Evolutionary conservation across 2,329 filamentous ascomycete genomes (phyloP), one percentile per base, ranked within the genome.

Genomic region (Penicillium glabrum): DNA sequence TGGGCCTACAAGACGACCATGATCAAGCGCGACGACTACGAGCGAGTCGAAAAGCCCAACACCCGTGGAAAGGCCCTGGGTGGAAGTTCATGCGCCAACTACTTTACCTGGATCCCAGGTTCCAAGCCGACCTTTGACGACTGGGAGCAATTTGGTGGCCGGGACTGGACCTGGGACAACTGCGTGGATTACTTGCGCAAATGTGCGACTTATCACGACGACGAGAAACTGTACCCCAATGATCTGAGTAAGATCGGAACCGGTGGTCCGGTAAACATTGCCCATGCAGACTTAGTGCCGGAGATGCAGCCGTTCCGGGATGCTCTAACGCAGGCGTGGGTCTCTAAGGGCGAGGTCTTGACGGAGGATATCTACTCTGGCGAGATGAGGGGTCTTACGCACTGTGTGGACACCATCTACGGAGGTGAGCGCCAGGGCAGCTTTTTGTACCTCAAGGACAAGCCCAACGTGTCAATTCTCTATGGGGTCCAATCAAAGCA

Each of bases 41-140:
- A 81, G 48, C 82, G 85, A 13, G 74, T 86, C 39, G 84, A 87
- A 67, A 86, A 86, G 73, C 84, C 83, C 46, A 86, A 87, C 66
- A 86, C 84, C 8, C 79, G 84, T 41, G 82, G 85, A 10, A 85
- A 84, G 70, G 77, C 77, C 2, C 81, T 87, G 0, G 85, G 85
- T 33, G 85, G 85, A 16, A 83, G 81, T 57, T 82, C 79, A 0
- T 82, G 76, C 41, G 68, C 85, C 48, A 88, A 88, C 72, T 88
- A 87, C 68, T 86, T 82, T 69, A 86, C 84, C n/a, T 88, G 85
- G 85, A 77, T 86, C 6, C 83, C 80, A 1, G 85, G 85, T 2
- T 82, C 78, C 55, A 80, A 80, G 53, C 76, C 77, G 3, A 87
- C 84, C 0, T 87, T 84, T 62, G 82, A 81, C 60, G 70, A 75